These are phyloP conservation scores for Aspergillus nanangensis DNA, from an alignment of 495 filamentous ascomycete genomes.

Conservation along the genomic window DNA sequence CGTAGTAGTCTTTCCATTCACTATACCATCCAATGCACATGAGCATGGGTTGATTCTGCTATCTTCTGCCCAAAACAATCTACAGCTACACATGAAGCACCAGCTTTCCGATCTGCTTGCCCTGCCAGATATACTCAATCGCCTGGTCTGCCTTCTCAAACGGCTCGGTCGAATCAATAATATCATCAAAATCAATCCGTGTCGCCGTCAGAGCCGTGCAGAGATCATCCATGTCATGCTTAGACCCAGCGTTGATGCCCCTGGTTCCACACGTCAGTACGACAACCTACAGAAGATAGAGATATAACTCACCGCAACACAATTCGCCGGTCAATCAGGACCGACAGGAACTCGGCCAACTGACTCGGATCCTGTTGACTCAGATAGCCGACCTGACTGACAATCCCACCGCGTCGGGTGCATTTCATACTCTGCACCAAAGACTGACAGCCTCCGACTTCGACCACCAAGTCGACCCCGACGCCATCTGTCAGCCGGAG, in stretches of 20 bases:
- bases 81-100: slow-evolving; percentile 22
- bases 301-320: slow-evolving; percentile 16
- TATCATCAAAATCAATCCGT: slow-evolving; percentile 21
- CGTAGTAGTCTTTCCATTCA: too few species aligned
- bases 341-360: slow-evolving; percentile 21
- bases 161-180: slow-evolving; percentile 25
- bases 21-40: too few species aligned
- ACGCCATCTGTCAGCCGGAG: slow-evolving; percentile 25
- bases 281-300: background rate
- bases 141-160: slow-evolving; percentile 35
- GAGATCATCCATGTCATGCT: slow-evolving; percentile 31
- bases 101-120: slow-evolving; percentile 33
- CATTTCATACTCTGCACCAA: slow-evolving; percentile 32
- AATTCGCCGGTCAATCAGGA: slow-evolving; percentile 30
- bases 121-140: slow-evolving; percentile 32
- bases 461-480: slow-evolving; percentile 38
- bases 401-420: slow-evolving; percentile 28
- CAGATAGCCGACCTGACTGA: slow-evolving; percentile 40
- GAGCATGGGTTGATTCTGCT: too few species aligned
- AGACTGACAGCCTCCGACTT: slow-evolving; percentile 29
- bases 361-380: slow-evolving; percentile 19
- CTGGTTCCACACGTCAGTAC: slow-evolving; percentile 8
- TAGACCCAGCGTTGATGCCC: slow-evolving; percentile 37
- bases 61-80: too few species aligned
- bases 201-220: slow-evolving; percentile 20